Base-by-base conservation (phyloP, 768 basidiomycete genomes). In the Paxillus rubicundulus region DNA sequence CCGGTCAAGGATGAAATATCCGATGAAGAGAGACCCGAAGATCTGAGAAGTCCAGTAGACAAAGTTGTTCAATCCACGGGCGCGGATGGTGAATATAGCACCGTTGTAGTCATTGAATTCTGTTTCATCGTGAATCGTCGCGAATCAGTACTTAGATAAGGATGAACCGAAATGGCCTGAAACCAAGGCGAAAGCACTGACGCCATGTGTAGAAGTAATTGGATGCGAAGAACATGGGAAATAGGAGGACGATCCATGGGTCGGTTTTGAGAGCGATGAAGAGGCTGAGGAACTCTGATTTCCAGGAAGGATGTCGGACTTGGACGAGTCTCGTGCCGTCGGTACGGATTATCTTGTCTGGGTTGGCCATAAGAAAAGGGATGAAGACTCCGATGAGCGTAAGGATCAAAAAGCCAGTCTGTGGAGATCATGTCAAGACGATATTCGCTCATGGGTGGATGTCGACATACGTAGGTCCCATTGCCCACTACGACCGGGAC, bases 191-290 rank as follows among this genome's bases (percentile, higher is more conserved):
- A 13, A 28, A 53, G 34, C 16, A 73, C 85, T 62, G 52, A 88
- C 87, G 87, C 87, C 87, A 90, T 10, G 89, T 82, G 62, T 88
- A 89, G 72, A 90, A 90, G 81, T 86, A 91, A 66, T 91, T 91
- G 47, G 84, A 86, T 5, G 86, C 81, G 50, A 89, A 80, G 70
- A 92, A 91, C 85, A 92, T 87, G 30, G 91, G 90, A 73, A 92
- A 88, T 30, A 91, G 80, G 3, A 89, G 69, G 9, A 91, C 24
- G 60, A 93, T 83, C 72, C 80, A 76, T 0, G 87, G 87, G 60
- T 92, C 90, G 2, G 79, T 82, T 47, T 73, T 78, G 44, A 93
- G 72, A 0, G 86, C 80, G 46, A 85, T 53, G 69, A 79, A 89
- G 21, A 92, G 77, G 5, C 83, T 85, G 54, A 77, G 70, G 47